These are phyloP conservation scores for Hamamelis virginiana DNA, from an alignment of 164 flowering plant genomes.

Conservation along the genomic window DNA sequence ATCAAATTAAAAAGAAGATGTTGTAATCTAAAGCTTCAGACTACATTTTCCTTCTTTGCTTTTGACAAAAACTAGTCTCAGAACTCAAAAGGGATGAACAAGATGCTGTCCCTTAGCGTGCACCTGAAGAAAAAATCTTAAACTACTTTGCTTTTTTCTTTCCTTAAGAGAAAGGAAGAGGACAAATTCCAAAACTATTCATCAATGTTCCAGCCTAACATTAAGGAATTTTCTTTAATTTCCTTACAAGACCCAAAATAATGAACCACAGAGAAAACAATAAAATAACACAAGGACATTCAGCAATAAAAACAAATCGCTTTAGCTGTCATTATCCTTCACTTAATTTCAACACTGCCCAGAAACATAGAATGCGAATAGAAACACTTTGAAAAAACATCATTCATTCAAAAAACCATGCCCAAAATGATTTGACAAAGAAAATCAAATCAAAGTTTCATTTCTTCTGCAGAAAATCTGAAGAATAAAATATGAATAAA, in stretches of 20 bases:
- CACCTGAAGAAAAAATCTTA: not conserved
- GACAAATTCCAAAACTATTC: not conserved
- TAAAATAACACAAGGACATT: not conserved
- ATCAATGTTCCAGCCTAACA: not conserved
- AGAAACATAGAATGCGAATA: not conserved
- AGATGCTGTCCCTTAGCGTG: not conserved
- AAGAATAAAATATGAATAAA: too few species aligned
- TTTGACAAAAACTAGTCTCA: not conserved
- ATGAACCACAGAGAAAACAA: not conserved
- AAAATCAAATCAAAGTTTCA: too few species aligned
- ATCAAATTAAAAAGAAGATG: not conserved
- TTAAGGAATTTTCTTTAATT: not conserved
- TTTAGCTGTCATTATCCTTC: slow-evolving; percentile 2
- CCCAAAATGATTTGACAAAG: too few species aligned
- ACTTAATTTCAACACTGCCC: not conserved
- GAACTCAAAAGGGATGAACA: not conserved
- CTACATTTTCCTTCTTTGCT: not conserved
- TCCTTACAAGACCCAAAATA: not conserved
- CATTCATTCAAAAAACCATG: not conserved
- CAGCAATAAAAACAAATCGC: not conserved
- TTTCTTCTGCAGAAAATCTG: too few species aligned
- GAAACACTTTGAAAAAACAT: not conserved
- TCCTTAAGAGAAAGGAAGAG: too few species aligned
- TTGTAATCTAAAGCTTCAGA: not conserved
- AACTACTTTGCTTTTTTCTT: not conserved